Evolutionary conservation across 768 basidiomycete genomes (phyloP), one percentile per base, ranked within the genome.

Genomic region (Trametes cingulata): DNA sequence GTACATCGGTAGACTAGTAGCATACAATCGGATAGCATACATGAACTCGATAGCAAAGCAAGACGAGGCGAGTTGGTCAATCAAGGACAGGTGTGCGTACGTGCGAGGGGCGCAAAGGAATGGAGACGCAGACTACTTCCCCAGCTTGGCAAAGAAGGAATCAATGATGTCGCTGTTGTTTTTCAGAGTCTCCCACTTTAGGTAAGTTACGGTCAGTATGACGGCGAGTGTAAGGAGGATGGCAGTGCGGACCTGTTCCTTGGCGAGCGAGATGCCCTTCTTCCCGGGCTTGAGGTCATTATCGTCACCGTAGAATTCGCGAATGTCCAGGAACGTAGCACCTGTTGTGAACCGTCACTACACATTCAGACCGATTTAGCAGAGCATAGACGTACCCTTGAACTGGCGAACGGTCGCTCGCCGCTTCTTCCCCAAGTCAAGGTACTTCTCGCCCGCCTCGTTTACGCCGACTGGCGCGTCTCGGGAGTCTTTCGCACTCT

Each of bases 391-490:
- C 67, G 37, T 52, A 75, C 80, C 80, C 70, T 82, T 82, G 73
- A 81, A 82, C 65, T 46, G 54, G 14, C 75, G 73, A 2, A 90
- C 84, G 2, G 85, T 81, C 2, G 77, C 87, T 6, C 88, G 85
- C 71, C 80, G 85, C 69, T 85, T 89, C 73, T 87, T 90, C 3
- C 90, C 89, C 14, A 91, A 67, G 33, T 88, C 84, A 41, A 91
- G 68, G 61, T 82, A 91, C 53, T 68, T 71, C 3, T 82, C 78
- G n/a, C 80, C 80, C 10, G 84, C 80, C 19, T 80, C 75, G 54
- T 65, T 65, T 37, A 60, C 59, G 19, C 59, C 59, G 8, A 56
- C 52, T 19, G 39, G 41, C 13, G 58, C 42, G 14, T 43, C 55
- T 1, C 45, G 46, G 3, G 52, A 15, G 27, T 58, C 52, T 10